Base-by-base conservation (phyloP, 495 filamentous ascomycete genomes). In the Daldinia grandis region DNA sequence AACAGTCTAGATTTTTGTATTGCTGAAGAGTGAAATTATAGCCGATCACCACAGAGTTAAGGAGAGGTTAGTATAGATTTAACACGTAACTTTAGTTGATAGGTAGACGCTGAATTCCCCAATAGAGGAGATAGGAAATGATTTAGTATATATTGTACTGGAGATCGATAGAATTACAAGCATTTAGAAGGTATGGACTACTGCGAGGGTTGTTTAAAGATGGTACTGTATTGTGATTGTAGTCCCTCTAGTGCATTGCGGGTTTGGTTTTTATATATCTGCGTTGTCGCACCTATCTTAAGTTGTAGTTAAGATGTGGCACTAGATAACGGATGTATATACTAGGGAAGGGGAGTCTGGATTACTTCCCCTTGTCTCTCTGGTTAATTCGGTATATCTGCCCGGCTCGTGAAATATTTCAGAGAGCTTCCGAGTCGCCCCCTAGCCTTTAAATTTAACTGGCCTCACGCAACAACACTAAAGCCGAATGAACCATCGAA, bases 401-500 rank as follows among this genome's bases (percentile, higher is more conserved):
- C 42, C 4, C 9, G 24, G 8, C 42, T 19, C 19, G 9, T 24
- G 19, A 47, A 47, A 10, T 19, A 47, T 21, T 21, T 7, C 4
- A 5, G 42, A 47, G 19, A 24, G 17, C 17, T 10, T 21, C 42
- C 19, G 12, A 47, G 19, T 21, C 3, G 8, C 17, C 8, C 1
- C n/a, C 27, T 19, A 35, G 5, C 30, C 28, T 33, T 28, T 17
- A 33, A 5, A n/a, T 27, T 19, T 14, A 6, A 9, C 33, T 14
- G 14, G 38, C 6, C 15, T 78, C 65, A 87, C 58, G 78, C 78
- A 38, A 84, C 84, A n/a, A 87, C 81, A 62, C 81, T 84, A 61
- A 86, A 87, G 10, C 87, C 86, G 76, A 87, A 87, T 1, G 86
- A 87, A 7, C 86, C 86, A 60, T 89, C 86, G 75, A 87, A 87